Evolutionary conservation across 805 yeast species (phyloP).

Genomic region (Candida ficus): DNA sequence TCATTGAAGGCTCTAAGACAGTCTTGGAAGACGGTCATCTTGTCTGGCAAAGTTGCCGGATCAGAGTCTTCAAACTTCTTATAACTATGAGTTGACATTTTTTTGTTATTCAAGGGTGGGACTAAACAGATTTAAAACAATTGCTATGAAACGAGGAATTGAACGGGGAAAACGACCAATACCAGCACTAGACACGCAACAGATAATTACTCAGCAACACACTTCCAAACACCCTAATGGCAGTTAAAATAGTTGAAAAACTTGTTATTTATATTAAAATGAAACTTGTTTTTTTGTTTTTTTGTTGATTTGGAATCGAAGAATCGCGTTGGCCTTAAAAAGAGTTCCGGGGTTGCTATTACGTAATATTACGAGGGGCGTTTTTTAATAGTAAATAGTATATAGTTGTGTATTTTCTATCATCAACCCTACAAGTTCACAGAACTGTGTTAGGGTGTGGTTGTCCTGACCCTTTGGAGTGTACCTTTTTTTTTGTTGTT

Average conservation of each 20-base stretch:
- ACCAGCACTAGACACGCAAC: too few relatives aligned
- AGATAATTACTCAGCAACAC: too few relatives aligned
- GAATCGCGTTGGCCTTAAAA: constrained; percentile 10
- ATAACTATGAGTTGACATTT: constrained; percentile 78
- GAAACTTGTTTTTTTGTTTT: background rate
- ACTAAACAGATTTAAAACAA: background rate
- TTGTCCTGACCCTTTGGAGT: too few relatives aligned
- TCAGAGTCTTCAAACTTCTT: constrained; percentile 79
- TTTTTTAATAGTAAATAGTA: too few relatives aligned
- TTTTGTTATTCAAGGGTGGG: background rate
- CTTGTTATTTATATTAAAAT: too few relatives aligned
- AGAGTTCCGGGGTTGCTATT: too few relatives aligned
- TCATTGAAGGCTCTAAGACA: constrained; percentile 91
- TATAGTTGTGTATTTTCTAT: too few relatives aligned
- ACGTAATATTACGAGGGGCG: too few relatives aligned
- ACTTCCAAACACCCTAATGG: background rate
- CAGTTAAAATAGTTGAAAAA: background rate
- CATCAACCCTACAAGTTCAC: too few relatives aligned
- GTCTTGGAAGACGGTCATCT: constrained; percentile 96
- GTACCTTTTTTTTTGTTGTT: too few relatives aligned
- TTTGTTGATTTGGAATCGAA: constrained; percentile 4
- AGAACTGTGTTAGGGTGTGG: too few relatives aligned
- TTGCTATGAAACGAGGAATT: background rate
- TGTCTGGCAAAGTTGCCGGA: constrained; percentile 72
- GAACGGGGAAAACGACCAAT: background rate